phyloP scores from a whole-genome alignment of 2,329 filamentous ascomycete genomes.

The Alternaria sp. region DNA sequence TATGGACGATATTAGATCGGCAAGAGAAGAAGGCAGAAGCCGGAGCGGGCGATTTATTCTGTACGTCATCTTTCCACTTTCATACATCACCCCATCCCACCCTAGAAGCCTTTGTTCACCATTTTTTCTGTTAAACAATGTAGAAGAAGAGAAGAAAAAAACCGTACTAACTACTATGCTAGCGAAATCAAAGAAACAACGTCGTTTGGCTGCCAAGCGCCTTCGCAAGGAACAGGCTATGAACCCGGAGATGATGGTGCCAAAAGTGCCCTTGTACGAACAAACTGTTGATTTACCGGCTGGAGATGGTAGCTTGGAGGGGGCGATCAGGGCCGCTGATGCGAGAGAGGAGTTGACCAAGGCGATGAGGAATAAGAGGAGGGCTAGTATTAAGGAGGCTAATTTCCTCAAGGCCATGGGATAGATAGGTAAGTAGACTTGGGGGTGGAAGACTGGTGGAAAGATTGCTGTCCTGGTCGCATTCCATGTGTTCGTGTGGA shows the following conservation, averaged over 20 bases:
- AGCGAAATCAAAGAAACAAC: constrained; percentile 81
- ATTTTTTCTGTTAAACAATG: background rate
- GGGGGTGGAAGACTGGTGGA: background rate
- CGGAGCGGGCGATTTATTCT: constrained; percentile 77
- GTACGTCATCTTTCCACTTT: constrained; percentile 61
- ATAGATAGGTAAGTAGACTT: constrained; percentile 33
- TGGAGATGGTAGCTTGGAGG: constrained; percentile 59
- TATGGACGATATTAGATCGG: constrained; percentile 75
- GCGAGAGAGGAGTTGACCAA: constrained; percentile 70
- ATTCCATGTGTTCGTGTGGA: background rate
- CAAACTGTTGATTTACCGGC: constrained; percentile 78
- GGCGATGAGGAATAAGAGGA: constrained; percentile 77
- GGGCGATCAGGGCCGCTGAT: constrained; percentile 56
- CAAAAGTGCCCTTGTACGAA: constrained; percentile 75
- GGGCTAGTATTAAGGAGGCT: constrained; percentile 79
- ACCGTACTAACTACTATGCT: background rate
- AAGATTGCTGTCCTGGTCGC: background rate
- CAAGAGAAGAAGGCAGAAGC: constrained; percentile 64
- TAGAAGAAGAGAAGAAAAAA: background rate
- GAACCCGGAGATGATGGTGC: constrained; percentile 69
- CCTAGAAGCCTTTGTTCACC: background rate
- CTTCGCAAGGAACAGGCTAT: constrained; percentile 68
- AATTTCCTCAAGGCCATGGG: constrained; percentile 85
- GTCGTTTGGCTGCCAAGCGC: constrained; percentile 73
- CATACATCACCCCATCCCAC: background rate